Evolutionary conservation across 257 asterid genomes (phyloP).

Genomic region (Leonotis leonurus): DNA sequence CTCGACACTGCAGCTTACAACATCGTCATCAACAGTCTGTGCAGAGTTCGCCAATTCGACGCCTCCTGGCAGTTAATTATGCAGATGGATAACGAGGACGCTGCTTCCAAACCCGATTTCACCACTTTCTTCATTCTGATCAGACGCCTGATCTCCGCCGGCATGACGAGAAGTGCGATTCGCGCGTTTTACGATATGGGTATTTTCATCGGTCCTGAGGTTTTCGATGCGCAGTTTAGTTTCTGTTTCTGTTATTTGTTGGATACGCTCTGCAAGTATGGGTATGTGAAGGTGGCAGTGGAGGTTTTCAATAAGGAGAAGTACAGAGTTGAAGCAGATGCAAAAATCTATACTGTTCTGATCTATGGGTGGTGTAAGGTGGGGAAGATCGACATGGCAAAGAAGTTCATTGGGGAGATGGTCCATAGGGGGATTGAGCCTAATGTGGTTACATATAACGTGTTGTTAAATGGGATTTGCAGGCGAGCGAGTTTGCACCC

Average conservation of each 20-base stretch:
- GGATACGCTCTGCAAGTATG: constrained; percentile 85
- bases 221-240: constrained; percentile 26
- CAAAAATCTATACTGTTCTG: constrained; percentile 59
- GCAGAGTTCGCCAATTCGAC: constrained; percentile 78
- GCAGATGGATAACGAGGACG: constrained; percentile 45
- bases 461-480: constrained; percentile 73
- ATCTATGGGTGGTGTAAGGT: constrained; percentile 88
- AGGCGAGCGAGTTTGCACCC: constrained; percentile 81
- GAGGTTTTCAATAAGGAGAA: constrained; percentile 77
- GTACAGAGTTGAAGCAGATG: constrained; percentile 44
- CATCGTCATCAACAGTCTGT: constrained; percentile 52
- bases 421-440: constrained; percentile 59
- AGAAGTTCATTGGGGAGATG: constrained; percentile 68
- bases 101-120: constrained; percentile 44
- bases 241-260: constrained; percentile 49
- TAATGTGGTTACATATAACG: constrained; percentile 67
- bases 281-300: constrained; percentile 72
- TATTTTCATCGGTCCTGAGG: constrained; percentile 40
- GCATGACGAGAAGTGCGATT: constrained; percentile 59
- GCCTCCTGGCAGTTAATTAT: constrained; percentile 76
- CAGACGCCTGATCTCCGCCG: constrained; percentile 63
- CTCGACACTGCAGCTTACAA: constrained; percentile 60
- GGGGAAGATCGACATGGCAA: constrained; percentile 58
- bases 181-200: constrained; percentile 70
- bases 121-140: constrained; percentile 69